phyloP scores from a whole-genome alignment of 805 yeast genomes.

The Lachancea meyersii region DNA sequence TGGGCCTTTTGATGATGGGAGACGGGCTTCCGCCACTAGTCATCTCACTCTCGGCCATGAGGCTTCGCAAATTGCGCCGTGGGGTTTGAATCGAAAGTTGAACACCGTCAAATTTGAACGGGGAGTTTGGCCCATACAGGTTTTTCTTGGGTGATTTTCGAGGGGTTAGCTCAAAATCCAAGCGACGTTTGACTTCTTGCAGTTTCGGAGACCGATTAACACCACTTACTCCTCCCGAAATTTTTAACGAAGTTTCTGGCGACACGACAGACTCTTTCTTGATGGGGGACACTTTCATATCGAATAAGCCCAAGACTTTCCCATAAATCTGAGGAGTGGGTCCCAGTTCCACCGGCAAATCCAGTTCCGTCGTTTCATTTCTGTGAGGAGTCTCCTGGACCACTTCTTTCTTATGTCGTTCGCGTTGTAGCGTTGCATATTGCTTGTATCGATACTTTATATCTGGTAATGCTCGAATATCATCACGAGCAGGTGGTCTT shows the following conservation, averaged over 20 bases:
- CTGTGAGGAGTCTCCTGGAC: slow-evolving; percentile 9
- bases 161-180: slow-evolving; percentile 18
- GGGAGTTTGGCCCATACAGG: slow-evolving; percentile 29
- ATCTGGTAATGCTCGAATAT: slow-evolving; percentile 38
- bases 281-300: slow-evolving; percentile 36
- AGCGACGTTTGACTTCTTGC: slow-evolving; percentile 16
- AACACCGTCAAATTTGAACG: slow-evolving; percentile 32
- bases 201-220: neutral
- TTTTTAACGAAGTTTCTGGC: neutral
- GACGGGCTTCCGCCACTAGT: slow-evolving; percentile 22
- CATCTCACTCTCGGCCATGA: neutral
- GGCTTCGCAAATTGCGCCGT: slow-evolving; percentile 4
- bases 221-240: neutral
- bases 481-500: slow-evolving; percentile 43
- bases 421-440: slow-evolving; percentile 26
- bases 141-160: slow-evolving; percentile 18
- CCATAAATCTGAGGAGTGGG: slow-evolving; percentile 89
- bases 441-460: slow-evolving; percentile 34
- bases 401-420: slow-evolving; percentile 11
- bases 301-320: slow-evolving; percentile 66
- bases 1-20: slow-evolving; percentile 26
- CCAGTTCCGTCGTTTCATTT: slow-evolving; percentile 41
- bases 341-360: slow-evolving; percentile 55
- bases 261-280: slow-evolving; percentile 4
- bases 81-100: slow-evolving; percentile 28